phyloP scores from a whole-genome alignment of 2,329 filamentous ascomycete genomes.

The Fusarium sp. region DNA sequence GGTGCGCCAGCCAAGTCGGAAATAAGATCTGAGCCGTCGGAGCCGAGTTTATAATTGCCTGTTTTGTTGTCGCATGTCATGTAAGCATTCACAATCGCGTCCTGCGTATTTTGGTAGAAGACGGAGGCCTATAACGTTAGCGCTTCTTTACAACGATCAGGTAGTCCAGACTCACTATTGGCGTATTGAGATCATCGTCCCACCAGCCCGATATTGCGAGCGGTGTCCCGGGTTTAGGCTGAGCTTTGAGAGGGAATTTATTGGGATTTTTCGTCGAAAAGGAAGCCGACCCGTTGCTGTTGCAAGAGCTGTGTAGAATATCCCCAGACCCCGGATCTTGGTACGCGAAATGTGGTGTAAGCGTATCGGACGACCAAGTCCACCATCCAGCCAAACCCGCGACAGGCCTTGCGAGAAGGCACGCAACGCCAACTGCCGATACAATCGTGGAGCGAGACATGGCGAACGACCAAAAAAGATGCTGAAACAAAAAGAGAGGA shows the following conservation, averaged over 20 bases:
- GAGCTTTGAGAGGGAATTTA: slow-evolving; percentile 26
- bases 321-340: slow-evolving; percentile 39
- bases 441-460: slow-evolving; percentile 19
- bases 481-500: neutral
- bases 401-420: slow-evolving; percentile 19
- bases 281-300: slow-evolving; percentile 32
- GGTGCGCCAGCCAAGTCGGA: slow-evolving; percentile 19
- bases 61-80: slow-evolving; percentile 32
- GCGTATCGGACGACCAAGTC: slow-evolving; percentile 27
- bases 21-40: slow-evolving; percentile 22
- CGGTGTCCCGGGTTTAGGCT: slow-evolving; percentile 25
- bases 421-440: slow-evolving; percentile 9
- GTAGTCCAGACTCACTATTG: slow-evolving; percentile 17
- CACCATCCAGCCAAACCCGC: slow-evolving; percentile 39
- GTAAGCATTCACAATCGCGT: slow-evolving; percentile 27
- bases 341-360: slow-evolving; percentile 42
- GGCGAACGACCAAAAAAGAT: neutral
- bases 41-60: slow-evolving; percentile 22
- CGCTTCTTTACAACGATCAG: fast-evolving
- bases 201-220: slow-evolving; percentile 32
- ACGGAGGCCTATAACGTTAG: slow-evolving; percentile 26
- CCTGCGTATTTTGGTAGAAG: slow-evolving; percentile 34
- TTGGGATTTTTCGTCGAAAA: slow-evolving; percentile 33
- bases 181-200: slow-evolving; percentile 29
- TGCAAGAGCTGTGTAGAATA: slow-evolving; percentile 40